Percentiles rank a stretch among this genome's conserved stretches.
These are phyloP conservation scores for Naganishia onofrii DNA, from an alignment of 768 basidiomycete species.

Conservation along the genomic window DNA sequence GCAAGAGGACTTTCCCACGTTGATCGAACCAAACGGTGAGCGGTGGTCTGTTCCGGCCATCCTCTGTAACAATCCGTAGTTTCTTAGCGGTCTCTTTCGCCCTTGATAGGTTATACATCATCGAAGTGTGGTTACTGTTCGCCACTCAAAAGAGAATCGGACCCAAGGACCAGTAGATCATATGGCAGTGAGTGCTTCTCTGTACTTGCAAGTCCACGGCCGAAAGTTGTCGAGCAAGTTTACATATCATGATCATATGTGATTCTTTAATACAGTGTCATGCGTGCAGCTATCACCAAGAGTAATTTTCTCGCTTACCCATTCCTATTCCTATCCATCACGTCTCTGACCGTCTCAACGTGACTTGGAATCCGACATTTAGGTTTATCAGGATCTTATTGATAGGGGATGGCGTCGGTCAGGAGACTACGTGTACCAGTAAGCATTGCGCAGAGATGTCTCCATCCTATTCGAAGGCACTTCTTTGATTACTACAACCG, in stretches of 20 bases:
- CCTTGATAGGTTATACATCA: conserved; percentile 37
- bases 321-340: background rate
- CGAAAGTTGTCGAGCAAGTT: background rate
- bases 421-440: conserved; percentile 66
- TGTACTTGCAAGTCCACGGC: background rate
- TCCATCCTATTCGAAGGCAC: background rate
- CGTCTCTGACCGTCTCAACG: background rate
- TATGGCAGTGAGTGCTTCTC: conserved; percentile 45
- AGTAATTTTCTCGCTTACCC: too few relatives aligned
- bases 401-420: conserved; percentile 54
- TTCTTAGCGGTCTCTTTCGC: background rate
- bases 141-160: conserved; percentile 36
- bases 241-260: background rate
- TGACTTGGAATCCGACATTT: background rate
- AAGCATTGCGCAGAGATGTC: background rate
- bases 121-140: conserved; percentile 49
- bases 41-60: background rate
- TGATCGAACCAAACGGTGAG: conserved; percentile 31
- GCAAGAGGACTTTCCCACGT: conserved; percentile 28
- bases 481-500: background rate
- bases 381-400: conserved; percentile 53
- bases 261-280: conserved; percentile 35
- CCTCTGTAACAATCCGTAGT: background rate
- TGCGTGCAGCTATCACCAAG: conserved; percentile 41
- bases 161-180: conserved; percentile 35